phyloP scores from a whole-genome alignment of 495 filamentous ascomycete genomes.

The Staphylotrichum longicolle region DNA sequence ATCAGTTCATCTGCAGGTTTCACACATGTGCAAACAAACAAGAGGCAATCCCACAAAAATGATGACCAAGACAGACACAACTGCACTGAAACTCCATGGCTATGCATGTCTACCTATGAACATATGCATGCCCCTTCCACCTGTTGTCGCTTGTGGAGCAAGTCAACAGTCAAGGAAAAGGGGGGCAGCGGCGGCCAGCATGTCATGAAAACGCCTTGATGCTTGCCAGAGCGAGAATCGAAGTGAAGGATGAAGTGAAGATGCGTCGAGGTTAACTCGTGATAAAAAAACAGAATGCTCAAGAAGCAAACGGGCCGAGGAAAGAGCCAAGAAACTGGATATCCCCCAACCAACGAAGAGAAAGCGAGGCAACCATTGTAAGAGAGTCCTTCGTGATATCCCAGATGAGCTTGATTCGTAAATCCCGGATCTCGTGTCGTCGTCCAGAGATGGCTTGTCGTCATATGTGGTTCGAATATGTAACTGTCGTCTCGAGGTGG shows the following conservation, averaged over 20 bases:
- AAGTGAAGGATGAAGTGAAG: constrained; percentile 5
- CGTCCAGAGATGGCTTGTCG: constrained; percentile 4
- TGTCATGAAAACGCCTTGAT: not conserved
- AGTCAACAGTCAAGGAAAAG: not conserved
- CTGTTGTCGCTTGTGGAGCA: not conserved
- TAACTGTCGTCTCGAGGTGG: not conserved
- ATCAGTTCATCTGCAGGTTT: too few species aligned
- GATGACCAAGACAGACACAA: too few species aligned
- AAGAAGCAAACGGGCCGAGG: constrained; percentile 7
- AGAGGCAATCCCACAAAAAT: too few species aligned
- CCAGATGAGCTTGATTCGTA: not conserved
- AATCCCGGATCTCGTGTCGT: not conserved
- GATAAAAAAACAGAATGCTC: constrained; percentile 5
- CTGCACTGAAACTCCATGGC: not conserved
- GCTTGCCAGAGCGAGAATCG: not conserved
- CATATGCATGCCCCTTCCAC: not conserved
- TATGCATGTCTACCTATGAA: constrained; percentile 2
- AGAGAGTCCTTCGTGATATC: constrained; percentile 1
- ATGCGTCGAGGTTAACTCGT: not conserved
- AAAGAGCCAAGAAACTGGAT: not conserved
- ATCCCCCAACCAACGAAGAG: constrained; percentile 13
- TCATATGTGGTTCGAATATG: constrained; percentile 9
- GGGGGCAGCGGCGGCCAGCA: not conserved
- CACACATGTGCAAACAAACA: too few species aligned
- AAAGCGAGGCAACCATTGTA: constrained; percentile 10